A percentile compares a stretch with the other conserved stretches of the same genome.
Conservation (phyloP, 345 rosid genomes). For the Euphorbia peplus region DNA sequence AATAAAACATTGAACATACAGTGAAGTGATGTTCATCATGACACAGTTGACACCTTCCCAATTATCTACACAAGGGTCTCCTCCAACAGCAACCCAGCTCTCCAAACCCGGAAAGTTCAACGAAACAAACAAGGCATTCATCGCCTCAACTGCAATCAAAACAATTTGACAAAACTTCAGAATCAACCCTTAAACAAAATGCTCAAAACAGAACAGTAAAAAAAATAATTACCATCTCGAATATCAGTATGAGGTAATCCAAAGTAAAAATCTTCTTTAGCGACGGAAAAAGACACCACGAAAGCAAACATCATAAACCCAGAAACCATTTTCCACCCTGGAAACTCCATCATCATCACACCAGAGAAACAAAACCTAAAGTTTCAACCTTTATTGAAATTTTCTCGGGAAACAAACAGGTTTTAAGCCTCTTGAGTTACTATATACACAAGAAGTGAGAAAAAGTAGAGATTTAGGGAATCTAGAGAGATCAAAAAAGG, state of each 20-base stretch:
- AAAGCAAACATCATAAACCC: conserved; percentile 33
- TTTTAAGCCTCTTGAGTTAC: not conserved
- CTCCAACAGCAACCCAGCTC: conserved; percentile 76
- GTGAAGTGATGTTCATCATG: conserved; percentile 62
- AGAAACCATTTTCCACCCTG: conserved; percentile 27
- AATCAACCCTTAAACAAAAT: not conserved
- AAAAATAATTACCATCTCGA: conserved; percentile 51
- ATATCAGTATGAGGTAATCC: conserved; percentile 22
- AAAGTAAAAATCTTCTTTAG: conserved; percentile 30
- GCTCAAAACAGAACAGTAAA: not conserved
- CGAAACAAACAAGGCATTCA: conserved; percentile 58
- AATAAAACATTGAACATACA: conserved; percentile 44
- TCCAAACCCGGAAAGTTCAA: conserved; percentile 60
- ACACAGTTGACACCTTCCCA: conserved; percentile 93
- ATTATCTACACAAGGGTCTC: conserved; percentile 84
- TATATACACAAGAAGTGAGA: not conserved
- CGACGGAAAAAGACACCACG: conserved; percentile 42
- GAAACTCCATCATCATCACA: conserved; percentile 40
- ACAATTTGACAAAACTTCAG: not conserved
- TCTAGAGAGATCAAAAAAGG: not conserved
- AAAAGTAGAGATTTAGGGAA: not conserved
- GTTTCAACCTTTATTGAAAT: not conserved
- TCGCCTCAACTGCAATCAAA: conserved; percentile 50
- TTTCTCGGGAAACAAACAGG: conserved; percentile 5
- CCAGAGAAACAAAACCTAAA: not conserved